A percentile compares a stretch with the other conserved stretches of the same genome.
These are phyloP conservation scores for Lentinula boryana DNA, from an alignment of 768 basidiomycete genomes.

Conservation along the genomic window DNA sequence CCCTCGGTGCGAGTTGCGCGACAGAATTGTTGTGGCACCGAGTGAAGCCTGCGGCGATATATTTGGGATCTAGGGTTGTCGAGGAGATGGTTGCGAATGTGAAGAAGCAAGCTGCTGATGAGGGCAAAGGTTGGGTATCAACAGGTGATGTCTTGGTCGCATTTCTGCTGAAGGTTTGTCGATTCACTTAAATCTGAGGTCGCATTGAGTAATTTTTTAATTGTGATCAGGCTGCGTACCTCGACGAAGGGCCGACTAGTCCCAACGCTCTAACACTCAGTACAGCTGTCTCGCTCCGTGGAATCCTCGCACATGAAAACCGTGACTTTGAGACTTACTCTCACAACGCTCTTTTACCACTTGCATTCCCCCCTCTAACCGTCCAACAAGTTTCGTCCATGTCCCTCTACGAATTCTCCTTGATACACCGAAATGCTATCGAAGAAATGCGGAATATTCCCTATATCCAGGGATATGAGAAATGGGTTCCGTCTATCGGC, in stretches of 20 bases:
- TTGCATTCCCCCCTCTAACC: background rate
- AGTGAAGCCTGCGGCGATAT: background rate
- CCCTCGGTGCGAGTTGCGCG: background rate
- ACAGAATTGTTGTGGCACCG: constrained; percentile 1
- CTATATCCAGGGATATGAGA: background rate
- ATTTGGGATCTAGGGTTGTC: background rate
- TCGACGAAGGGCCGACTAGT: constrained; percentile 2
- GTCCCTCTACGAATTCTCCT: background rate
- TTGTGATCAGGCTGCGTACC: background rate
- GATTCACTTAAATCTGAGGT: background rate
- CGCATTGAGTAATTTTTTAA: background rate
- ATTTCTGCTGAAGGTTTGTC: background rate
- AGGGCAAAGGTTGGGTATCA: constrained; percentile 4
- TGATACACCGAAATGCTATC: constrained; percentile 1
- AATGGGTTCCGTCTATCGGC: constrained; percentile 3
- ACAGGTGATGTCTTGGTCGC: constrained; percentile 4
- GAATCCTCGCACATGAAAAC: background rate
- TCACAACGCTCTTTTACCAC: constrained; percentile 6
- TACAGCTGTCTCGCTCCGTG: constrained; percentile 1
- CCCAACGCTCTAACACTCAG: background rate
- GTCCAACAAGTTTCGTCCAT: constrained; percentile 1
- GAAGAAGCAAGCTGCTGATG: background rate
- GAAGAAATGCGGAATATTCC: background rate
- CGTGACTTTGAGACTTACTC: constrained; percentile 1
- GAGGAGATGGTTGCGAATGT: background rate